A percentile compares a stretch with the other conserved stretches of the same genome.
Conservation (phyloP, 1,284 basidiomycete genomes). For the Takashimella tepidaria region DNA sequence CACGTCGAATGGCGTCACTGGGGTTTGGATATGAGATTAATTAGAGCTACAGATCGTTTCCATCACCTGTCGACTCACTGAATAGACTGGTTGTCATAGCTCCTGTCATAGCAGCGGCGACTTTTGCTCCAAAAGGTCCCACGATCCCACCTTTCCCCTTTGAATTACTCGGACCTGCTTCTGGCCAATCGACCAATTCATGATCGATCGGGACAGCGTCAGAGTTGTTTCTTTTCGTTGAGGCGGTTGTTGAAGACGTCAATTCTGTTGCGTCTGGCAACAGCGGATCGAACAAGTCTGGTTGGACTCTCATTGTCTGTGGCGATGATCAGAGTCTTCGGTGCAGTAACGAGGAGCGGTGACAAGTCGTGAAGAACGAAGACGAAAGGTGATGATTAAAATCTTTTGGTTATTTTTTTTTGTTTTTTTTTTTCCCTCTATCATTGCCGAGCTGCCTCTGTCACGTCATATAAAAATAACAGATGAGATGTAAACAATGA, state of each 20-base stretch:
- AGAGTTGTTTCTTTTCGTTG: conserved; percentile 6
- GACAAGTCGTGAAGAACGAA: too few species aligned
- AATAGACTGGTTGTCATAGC: conserved; percentile 44
- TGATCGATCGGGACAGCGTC: background rate
- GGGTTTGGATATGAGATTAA: too few species aligned
- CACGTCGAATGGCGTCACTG: conserved; percentile 50
- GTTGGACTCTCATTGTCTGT: conserved; percentile 4
- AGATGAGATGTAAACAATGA: background rate
- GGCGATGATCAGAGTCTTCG: too few species aligned
- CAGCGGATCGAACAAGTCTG: conserved; percentile 17
- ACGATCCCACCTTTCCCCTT: conserved; percentile 10
- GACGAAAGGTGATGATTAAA: too few species aligned
- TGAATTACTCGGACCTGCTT: conserved; percentile 27
- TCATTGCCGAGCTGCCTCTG: background rate
- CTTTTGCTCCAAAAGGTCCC: conserved; percentile 41
- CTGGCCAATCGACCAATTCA: conserved; percentile 27
- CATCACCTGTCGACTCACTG: conserved; percentile 34
- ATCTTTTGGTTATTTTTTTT: too few species aligned
- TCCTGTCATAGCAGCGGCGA: conserved; percentile 47
- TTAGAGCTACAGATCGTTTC: too few species aligned
- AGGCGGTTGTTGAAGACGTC: conserved; percentile 3
- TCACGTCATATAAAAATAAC: background rate
- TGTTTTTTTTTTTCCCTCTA: background rate
- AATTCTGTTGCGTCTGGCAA: conserved; percentile 19
- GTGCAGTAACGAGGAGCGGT: too few species aligned